Evolutionary conservation across 345 rosid species (phyloP).

Genomic region (Gossypium longicalyx): DNA sequence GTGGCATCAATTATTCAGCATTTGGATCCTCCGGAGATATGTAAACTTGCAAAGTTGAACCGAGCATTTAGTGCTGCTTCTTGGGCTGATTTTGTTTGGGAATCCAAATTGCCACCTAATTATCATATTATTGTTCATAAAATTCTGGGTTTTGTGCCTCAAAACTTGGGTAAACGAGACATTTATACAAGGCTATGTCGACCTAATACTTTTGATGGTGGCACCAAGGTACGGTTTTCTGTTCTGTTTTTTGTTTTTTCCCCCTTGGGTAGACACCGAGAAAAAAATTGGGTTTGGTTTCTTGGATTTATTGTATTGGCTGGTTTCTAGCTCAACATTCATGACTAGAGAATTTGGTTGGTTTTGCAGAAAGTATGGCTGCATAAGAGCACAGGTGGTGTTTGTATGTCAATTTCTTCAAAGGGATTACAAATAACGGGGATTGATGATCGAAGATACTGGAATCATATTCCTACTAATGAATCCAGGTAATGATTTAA

Average conservation of each 20-base stretch:
- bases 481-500: no score
- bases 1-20: conserved; percentile 58
- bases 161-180: conserved; percentile 55
- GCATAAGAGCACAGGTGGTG: no score
- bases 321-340: no score
- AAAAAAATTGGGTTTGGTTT: background rate
- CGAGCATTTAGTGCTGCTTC: conserved; percentile 85
- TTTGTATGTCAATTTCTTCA: no score
- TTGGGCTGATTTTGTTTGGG: conserved; percentile 94
- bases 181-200: conserved; percentile 58
- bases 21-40: conserved; percentile 81
- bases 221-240: conserved; percentile 53
- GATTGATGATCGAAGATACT: no score
- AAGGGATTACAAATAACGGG: no score
- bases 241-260: background rate
- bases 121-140: conserved; percentile 47
- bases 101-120: conserved; percentile 75
- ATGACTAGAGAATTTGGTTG: no score
- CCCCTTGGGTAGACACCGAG: background rate
- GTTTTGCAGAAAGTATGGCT: no score
- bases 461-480: no score
- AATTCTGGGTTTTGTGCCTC: conserved; percentile 44
- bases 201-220: conserved; percentile 56
- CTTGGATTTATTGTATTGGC: no score
- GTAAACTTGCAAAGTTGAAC: conserved; percentile 62